A percentile compares a stretch with the other conserved stretches of the same genome.
Conservation (phyloP, 305 asterid genomes). For the Ruellia speciosa region DNA sequence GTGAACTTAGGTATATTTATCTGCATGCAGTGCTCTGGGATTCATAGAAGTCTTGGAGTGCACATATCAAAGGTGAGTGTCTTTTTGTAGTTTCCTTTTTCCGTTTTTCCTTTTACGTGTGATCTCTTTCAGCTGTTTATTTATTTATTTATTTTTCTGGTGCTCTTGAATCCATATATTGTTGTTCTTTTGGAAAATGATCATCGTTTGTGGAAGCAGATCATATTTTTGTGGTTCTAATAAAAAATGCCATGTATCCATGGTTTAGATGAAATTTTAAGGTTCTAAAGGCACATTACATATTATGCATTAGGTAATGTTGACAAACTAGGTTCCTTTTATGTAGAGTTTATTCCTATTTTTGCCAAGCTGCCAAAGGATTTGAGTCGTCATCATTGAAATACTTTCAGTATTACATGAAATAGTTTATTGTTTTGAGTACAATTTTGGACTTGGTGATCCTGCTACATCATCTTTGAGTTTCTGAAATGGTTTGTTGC, state of each 20-base stretch:
- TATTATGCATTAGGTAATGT: not conserved
- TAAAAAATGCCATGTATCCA: not conserved
- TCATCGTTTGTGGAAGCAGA: not conserved
- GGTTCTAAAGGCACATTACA: not conserved
- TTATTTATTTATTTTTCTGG: not conserved
- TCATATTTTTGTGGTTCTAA: not conserved
- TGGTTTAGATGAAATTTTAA: not conserved
- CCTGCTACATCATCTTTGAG: not conserved
- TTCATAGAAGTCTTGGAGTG: conserved; percentile 99
- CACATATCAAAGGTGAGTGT: conserved; percentile 90
- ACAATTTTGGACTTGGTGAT: not conserved
- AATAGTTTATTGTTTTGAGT: not conserved
- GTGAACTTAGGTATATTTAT: conserved; percentile 95
- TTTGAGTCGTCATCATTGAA: not conserved
- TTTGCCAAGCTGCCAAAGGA: not conserved
- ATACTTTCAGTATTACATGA: not conserved
- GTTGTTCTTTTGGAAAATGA: not conserved
- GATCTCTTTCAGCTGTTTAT: not conserved
- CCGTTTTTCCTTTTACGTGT: not conserved
- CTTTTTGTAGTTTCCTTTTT: not conserved
- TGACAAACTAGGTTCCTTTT: not conserved
- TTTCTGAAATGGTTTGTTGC: not conserved
- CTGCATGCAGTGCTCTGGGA: conserved; percentile 99
- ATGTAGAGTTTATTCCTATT: no score
- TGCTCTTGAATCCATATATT: conserved; percentile 2